These are phyloP conservation scores for Gossypium stocksii DNA, from an alignment of 345 rosid species.

Conservation along the genomic window DNA sequence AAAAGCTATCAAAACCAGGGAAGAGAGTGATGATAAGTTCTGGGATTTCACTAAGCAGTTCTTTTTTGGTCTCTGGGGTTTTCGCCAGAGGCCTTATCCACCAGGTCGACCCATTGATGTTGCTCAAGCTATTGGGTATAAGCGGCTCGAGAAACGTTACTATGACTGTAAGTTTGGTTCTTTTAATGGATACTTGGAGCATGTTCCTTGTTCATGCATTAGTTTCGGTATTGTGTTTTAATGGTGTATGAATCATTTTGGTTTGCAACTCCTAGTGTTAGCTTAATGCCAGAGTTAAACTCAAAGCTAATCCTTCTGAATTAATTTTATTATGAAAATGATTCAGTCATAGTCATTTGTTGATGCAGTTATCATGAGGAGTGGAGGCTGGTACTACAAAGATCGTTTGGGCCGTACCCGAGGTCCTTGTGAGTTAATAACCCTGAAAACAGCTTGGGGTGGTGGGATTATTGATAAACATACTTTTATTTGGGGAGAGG, in stretches of 20 bases:
- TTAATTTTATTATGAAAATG: too few relatives aligned
- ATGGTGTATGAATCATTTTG: too few relatives aligned
- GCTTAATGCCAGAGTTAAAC: too few relatives aligned
- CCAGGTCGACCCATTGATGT: conserved; percentile 76
- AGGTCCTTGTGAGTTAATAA: conserved; percentile 84
- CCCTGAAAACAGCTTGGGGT: conserved; percentile 91
- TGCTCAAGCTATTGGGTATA: conserved; percentile 88
- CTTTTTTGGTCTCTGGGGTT: conserved; percentile 92
- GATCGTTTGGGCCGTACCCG: conserved; percentile 88
- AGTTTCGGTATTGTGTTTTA: background rate
- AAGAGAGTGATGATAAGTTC: conserved; percentile 86
- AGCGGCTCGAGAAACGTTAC: conserved; percentile 76
- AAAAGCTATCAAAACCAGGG: conserved; percentile 58
- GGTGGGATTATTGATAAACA: conserved; percentile 80
- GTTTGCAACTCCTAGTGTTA: too few relatives aligned
- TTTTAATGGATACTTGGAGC: too few relatives aligned
- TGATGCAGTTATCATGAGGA: conserved; percentile 70
- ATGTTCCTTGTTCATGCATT: background rate
- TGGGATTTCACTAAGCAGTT: conserved; percentile 87
- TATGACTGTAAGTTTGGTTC: conserved; percentile 65
- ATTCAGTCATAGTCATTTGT: background rate
- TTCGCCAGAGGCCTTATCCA: conserved; percentile 81
- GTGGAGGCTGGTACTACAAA: conserved; percentile 80
- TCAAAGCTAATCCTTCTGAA: too few relatives aligned
- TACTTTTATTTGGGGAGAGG: conserved; percentile 93